Percentiles rank a stretch among this genome's conserved stretches.
Evolutionary conservation across 1,284 basidiomycete genomes (phyloP).

Genomic region (Earliella scabrosa): DNA sequence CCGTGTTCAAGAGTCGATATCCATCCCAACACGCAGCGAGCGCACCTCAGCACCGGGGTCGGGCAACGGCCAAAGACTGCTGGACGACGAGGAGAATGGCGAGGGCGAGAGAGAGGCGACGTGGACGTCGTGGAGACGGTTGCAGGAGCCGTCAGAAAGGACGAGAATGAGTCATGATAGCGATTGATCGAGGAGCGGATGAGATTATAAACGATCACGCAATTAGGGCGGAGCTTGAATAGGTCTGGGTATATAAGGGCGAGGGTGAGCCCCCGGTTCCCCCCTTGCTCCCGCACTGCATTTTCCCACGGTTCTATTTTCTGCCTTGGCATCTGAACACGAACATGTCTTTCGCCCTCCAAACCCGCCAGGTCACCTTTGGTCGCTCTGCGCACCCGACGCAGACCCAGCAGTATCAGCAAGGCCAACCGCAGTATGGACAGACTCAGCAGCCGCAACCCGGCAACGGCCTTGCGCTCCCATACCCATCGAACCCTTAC

Average conservation of each 20-base stretch:
- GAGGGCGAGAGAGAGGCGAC: too few species aligned
- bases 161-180: constrained; percentile 26
- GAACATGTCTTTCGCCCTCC: constrained; percentile 71
- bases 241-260: constrained; percentile 35
- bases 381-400: constrained; percentile 56
- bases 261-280: constrained; percentile 16
- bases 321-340: constrained; percentile 11
- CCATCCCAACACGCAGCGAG: too few species aligned
- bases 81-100: background rate
- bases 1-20: background rate
- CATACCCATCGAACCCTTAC: constrained; percentile 51
- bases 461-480: constrained; percentile 46
- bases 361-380: constrained; percentile 78
- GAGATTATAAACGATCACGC: constrained; percentile 25
- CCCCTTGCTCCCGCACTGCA: constrained; percentile 24
- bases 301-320: constrained; percentile 37
- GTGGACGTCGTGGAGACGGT: constrained; percentile 13
- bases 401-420: constrained; percentile 43
- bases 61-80: background rate
- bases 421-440: constrained; percentile 34
- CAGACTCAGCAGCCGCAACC: constrained; percentile 35
- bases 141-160: constrained; percentile 18
- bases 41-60: too few species aligned
- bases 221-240: constrained; percentile 39
- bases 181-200: constrained; percentile 17